phyloP scores from a whole-genome alignment of 495 filamentous ascomycete species.

The Hypomontagnella submonticulosa region DNA sequence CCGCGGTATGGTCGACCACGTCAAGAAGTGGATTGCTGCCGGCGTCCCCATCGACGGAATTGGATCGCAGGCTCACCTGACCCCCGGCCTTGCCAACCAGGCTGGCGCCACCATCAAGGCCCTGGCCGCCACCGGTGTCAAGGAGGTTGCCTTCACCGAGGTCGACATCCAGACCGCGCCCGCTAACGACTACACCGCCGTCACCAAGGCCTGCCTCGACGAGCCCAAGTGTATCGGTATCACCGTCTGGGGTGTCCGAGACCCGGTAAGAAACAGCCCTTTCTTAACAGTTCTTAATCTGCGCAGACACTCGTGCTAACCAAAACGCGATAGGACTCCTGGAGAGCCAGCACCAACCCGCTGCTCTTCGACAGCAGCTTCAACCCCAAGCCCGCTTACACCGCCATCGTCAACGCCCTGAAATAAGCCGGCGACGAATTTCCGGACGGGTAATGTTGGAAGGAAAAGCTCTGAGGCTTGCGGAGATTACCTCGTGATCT shows the following conservation, averaged over 20 bases:
- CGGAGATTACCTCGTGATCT: conserved; percentile 14
- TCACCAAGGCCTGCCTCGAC: conserved; percentile 71
- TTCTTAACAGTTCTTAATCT: not conserved
- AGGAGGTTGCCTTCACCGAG: conserved; percentile 72
- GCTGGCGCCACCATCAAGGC: conserved; percentile 64
- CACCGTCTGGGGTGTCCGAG: conserved; percentile 80
- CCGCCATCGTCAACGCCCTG: conserved; percentile 63
- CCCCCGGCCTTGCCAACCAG: conserved; percentile 56
- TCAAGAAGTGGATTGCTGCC: conserved; percentile 71
- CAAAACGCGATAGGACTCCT: conserved; percentile 62
- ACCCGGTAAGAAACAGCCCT: conserved; percentile 58
- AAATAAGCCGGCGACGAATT: conserved; percentile 41
- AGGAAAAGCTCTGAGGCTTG: conserved; percentile 1
- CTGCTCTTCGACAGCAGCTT: conserved; percentile 73
- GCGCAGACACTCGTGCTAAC: conserved; percentile 22
- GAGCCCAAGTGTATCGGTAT: conserved; percentile 76
- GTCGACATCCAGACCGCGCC: conserved; percentile 71
- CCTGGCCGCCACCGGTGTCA: conserved; percentile 62
- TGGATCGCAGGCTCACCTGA: conserved; percentile 72
- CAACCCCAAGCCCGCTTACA: conserved; percentile 72
- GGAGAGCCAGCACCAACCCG: conserved; percentile 69
- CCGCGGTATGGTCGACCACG: conserved; percentile 69
- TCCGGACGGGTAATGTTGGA: not conserved
- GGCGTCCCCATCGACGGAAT: conserved; percentile 82
- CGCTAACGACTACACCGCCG: conserved; percentile 68